A percentile compares a stretch with the other conserved stretches of the same genome.
Conservation (phyloP, 495 filamentous ascomycete genomes). For the Penicillium flavigenum region DNA sequence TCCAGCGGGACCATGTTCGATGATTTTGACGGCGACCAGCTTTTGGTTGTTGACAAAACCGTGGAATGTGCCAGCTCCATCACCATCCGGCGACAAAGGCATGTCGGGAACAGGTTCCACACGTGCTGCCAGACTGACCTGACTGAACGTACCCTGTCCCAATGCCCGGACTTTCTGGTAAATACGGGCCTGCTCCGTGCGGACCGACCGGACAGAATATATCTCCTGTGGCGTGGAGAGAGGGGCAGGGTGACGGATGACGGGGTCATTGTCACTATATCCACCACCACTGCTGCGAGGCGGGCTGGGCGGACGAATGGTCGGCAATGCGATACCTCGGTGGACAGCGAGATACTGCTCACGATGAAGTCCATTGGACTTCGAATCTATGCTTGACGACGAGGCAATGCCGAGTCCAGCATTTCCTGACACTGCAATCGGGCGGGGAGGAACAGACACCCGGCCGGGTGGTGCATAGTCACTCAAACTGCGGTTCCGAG, state of each 20-base stretch:
- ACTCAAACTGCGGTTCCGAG: slow-evolving; percentile 78
- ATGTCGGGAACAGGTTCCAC: slow-evolving; percentile 35
- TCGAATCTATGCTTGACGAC: slow-evolving; percentile 42
- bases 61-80: slow-evolving; percentile 40
- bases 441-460: slow-evolving; percentile 59
- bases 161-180: slow-evolving; percentile 78
- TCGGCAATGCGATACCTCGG: slow-evolving; percentile 62
- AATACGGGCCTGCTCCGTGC: slow-evolving; percentile 44
- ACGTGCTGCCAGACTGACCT: slow-evolving; percentile 81
- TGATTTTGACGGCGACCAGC: slow-evolving; percentile 91
- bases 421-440: slow-evolving; percentile 67
- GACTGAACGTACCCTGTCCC: slow-evolving; percentile 93
- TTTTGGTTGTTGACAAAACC: slow-evolving; percentile 56
- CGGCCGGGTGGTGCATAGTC: slow-evolving; percentile 77
- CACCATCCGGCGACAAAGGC: slow-evolving; percentile 28
- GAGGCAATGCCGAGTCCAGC: slow-evolving; percentile 40
- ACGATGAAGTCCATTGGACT: slow-evolving; percentile 64
- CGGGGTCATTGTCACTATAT: slow-evolving; percentile 33
- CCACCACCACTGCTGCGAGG: slow-evolving; percentile 59
- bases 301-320: slow-evolving; percentile 69
- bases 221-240: slow-evolving; percentile 35
- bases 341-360: slow-evolving; percentile 78
- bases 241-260: slow-evolving; percentile 26
- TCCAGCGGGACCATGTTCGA: slow-evolving; percentile 89
- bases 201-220: slow-evolving; percentile 47